These are phyloP conservation scores for Phalaenopsis hybrid DNA, from an alignment of 116 monocot species.

Conservation along the genomic window DNA sequence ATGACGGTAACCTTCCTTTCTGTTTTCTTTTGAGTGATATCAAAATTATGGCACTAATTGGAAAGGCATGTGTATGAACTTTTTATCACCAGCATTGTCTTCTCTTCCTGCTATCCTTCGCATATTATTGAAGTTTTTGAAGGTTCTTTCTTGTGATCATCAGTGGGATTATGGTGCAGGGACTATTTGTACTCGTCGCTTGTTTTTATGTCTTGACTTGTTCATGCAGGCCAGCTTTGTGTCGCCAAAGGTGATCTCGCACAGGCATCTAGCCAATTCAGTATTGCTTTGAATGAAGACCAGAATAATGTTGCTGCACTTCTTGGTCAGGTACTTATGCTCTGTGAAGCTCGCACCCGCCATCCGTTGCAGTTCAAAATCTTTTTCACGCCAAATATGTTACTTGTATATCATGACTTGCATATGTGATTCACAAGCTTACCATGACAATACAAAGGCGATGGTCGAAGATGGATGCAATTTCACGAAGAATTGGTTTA, in stretches of 20 bases:
- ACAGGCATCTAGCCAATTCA: constrained; percentile 55
- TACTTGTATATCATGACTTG: neutral
- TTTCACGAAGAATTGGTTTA: no score
- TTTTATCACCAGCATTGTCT: neutral
- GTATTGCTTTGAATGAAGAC: constrained; percentile 68
- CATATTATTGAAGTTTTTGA: neutral
- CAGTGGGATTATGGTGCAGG: neutral
- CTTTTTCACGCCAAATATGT: neutral
- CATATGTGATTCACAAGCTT: no score
- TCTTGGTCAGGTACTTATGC: constrained; percentile 71
- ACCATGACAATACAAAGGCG: no score
- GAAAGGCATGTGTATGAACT: neutral
- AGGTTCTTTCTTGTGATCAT: neutral
- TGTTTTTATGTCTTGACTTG: constrained; percentile 13
- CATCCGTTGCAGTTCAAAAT: neutral
- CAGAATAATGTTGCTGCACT: constrained; percentile 74
- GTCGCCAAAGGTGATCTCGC: constrained; percentile 68
- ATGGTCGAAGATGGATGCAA: no score
- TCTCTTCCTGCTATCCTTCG: neutral
- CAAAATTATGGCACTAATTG: no score
- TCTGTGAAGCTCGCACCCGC: neutral
- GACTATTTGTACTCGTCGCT: neutral
- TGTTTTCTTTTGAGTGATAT: no score
- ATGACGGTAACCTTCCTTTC: no score
- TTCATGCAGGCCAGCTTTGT: constrained; percentile 75